phyloP scores from a whole-genome alignment of 352 stramenopile species.

The Phytophthora hibernalis region DNA sequence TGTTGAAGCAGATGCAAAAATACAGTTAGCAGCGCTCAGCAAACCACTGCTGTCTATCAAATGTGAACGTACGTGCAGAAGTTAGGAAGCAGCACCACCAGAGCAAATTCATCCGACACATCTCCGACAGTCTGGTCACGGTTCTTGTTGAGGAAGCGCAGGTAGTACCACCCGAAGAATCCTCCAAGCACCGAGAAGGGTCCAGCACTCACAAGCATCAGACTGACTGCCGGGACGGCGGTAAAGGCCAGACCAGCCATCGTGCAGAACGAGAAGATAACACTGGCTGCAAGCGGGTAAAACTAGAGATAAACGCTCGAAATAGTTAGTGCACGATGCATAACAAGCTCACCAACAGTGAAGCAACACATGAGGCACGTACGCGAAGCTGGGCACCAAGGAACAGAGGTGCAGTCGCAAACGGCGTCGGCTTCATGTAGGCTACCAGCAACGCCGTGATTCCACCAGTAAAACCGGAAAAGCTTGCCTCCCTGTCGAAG shows the following conservation, averaged over 20 bases:
- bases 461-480: constrained; percentile 82
- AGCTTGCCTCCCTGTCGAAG: constrained; percentile 55
- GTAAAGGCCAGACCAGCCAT: constrained; percentile 50
- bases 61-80: constrained; percentile 61
- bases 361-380: constrained; percentile 19
- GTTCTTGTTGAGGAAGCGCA: constrained; percentile 88
- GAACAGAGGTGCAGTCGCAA: constrained; percentile 60
- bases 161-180: constrained; percentile 88
- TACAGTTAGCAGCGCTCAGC: constrained; percentile 3
- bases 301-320: constrained; percentile 46
- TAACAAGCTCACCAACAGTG: neutral
- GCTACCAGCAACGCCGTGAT: constrained; percentile 84
- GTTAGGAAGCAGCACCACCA: constrained; percentile 75
- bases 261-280: constrained; percentile 62
- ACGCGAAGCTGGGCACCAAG: constrained; percentile 72
- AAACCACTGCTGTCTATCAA: neutral
- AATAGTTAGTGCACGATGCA: constrained; percentile 9
- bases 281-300: constrained; percentile 64
- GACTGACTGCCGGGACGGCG: constrained; percentile 43
- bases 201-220: constrained; percentile 67
- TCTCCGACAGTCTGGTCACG: constrained; percentile 73
- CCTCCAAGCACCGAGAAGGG: constrained; percentile 78
- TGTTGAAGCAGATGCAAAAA: constrained; percentile 29
- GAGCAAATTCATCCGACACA: constrained; percentile 79
- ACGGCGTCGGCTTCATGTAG: constrained; percentile 77